These are phyloP conservation scores for Fusarium devonianum DNA, from an alignment of 2,329 filamentous ascomycete species.

Conservation along the genomic window DNA sequence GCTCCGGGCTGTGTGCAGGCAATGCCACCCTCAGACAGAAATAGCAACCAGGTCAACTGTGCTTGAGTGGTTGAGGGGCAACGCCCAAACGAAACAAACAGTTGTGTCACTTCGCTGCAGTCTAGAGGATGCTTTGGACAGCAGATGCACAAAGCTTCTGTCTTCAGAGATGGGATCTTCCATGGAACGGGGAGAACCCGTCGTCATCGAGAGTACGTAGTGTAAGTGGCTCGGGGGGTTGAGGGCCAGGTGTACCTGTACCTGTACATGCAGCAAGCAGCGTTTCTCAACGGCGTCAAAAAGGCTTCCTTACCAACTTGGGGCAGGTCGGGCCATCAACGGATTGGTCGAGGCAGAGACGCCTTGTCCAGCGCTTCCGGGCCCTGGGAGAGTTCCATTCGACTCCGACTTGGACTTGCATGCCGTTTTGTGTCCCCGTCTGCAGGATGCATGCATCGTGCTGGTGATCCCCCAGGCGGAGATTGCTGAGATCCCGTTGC, in stretches of 20 bases:
- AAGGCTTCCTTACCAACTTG: slow-evolving; percentile 31
- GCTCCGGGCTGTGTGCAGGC: slow-evolving; percentile 24
- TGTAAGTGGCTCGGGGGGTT: slow-evolving; percentile 29
- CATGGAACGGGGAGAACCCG: slow-evolving; percentile 18
- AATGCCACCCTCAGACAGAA: slow-evolving; percentile 5
- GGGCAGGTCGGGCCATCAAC: slow-evolving; percentile 31
- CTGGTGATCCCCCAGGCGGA: slow-evolving; percentile 18
- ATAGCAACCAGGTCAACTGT: background rate
- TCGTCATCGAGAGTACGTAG: slow-evolving; percentile 28
- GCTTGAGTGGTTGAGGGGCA: too few relatives aligned
- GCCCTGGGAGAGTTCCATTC: too few relatives aligned
- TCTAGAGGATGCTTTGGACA: too few relatives aligned
- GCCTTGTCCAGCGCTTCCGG: too few relatives aligned
- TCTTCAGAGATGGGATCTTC: slow-evolving; percentile 1
- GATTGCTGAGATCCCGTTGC: slow-evolving; percentile 22
- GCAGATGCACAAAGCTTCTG: slow-evolving; percentile 14
- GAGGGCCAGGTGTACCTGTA: slow-evolving; percentile 17
- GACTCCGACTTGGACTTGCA: too few relatives aligned
- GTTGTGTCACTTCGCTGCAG: too few relatives aligned
- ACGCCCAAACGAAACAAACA: too few relatives aligned
- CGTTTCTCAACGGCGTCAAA: slow-evolving; percentile 13
- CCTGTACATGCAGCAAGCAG: slow-evolving; percentile 9
- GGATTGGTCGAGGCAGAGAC: slow-evolving; percentile 13
- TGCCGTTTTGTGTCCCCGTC: background rate
- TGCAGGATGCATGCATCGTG: background rate